Evolutionary conservation across 768 basidiomycete genomes (phyloP).

Genomic region (Pleurotus sapidus): DNA sequence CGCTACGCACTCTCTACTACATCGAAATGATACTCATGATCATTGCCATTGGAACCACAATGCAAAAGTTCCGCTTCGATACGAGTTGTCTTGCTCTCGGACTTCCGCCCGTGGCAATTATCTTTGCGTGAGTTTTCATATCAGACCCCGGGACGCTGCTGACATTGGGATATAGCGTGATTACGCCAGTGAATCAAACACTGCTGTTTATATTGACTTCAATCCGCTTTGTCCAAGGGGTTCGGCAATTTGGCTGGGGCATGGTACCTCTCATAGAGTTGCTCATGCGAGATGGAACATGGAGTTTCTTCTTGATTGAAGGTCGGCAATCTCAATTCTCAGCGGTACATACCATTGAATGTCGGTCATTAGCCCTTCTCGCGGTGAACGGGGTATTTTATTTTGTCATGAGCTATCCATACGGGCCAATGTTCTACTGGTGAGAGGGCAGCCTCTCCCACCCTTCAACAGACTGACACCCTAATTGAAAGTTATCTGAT

Average conservation of each 20-base stretch:
- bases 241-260: conserved; percentile 9
- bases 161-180: not conserved
- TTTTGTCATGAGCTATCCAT: not conserved
- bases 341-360: not conserved
- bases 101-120: conserved; percentile 23
- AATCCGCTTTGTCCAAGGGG: conserved; percentile 9
- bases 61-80: not conserved
- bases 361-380: not conserved
- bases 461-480: not conserved
- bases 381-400: not conserved
- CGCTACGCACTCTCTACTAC: not conserved
- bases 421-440: not conserved
- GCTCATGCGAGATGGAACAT: conserved; percentile 16
- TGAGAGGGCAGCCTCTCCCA: not conserved
- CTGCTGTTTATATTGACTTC: conserved; percentile 15
- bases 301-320: conserved; percentile 15
- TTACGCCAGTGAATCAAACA: conserved; percentile 6
- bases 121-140: conserved; percentile 26
- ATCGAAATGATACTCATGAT: not conserved
- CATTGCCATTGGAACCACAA: not conserved
- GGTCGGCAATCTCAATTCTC: not conserved
- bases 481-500: not conserved
- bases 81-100: conserved; percentile 1
- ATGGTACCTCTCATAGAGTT: conserved; percentile 11
- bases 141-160: no score